Evolutionary conservation across 2,329 filamentous ascomycete genomes (phyloP).

Genomic region (Blastomyces emzantsi): DNA sequence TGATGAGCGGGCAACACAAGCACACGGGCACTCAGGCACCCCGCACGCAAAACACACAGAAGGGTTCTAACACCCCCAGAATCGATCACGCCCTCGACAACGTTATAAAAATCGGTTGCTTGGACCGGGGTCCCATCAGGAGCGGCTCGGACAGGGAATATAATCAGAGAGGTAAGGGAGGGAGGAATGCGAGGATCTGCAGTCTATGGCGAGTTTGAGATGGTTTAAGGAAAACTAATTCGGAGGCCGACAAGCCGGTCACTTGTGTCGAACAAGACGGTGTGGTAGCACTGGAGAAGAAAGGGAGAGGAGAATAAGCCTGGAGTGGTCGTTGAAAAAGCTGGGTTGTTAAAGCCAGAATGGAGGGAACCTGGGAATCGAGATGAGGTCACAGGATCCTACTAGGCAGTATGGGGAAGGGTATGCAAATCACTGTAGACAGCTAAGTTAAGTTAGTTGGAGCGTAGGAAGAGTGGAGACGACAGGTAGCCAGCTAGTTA

Average conservation of each 20-base stretch:
- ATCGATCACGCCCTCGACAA: constrained; percentile 11
- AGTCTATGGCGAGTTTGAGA: background rate
- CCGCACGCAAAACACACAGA: background rate
- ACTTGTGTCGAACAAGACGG: no score
- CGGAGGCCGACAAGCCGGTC: background rate
- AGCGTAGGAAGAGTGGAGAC: background rate
- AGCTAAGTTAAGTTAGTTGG: background rate
- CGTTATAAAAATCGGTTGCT: constrained; percentile 8
- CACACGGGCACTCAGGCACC: background rate
- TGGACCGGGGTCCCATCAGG: constrained; percentile 14
- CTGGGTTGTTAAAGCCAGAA: background rate
- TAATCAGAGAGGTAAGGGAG: constrained; percentile 8
- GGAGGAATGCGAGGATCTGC: constrained; percentile 11
- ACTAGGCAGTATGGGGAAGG: background rate
- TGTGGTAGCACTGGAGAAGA: background rate
- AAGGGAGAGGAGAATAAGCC: background rate
- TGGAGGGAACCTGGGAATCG: background rate
- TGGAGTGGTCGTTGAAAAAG: background rate
- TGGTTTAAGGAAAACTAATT: background rate
- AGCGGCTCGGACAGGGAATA: background rate
- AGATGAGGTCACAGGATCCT: constrained; percentile 3
- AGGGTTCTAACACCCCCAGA: background rate
- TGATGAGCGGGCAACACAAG: constrained; percentile 10
- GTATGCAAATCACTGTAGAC: background rate
- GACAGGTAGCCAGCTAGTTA: background rate